Conservation (phyloP, 176 grass and related monocot genomes). For the Paspalum notatum region DNA sequence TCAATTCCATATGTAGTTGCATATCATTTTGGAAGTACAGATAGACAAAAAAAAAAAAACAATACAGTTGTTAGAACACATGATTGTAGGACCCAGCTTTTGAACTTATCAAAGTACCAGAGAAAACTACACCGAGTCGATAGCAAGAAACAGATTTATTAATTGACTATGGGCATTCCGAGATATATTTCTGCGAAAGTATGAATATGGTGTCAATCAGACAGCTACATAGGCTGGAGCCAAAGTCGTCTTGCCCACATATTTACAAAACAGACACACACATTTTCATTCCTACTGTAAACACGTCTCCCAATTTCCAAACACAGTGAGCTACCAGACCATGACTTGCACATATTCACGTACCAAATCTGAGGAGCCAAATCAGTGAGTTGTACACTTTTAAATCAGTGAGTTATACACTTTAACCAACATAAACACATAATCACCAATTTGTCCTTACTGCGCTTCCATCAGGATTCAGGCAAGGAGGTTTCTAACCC, state of each 20-base stretch:
- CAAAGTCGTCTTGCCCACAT: neutral
- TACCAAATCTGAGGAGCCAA: neutral
- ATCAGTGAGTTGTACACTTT: neutral
- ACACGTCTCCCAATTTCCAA: neutral
- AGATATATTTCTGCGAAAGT: neutral
- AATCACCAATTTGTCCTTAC: neutral
- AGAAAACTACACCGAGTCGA: neutral
- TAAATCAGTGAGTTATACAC: neutral
- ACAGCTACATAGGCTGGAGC: neutral
- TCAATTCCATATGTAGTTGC: neutral
- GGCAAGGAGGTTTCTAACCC: neutral
- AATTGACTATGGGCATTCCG: neutral
- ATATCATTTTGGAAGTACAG: slow-evolving; percentile 17
- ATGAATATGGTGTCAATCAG: neutral
- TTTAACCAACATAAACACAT: slow-evolving; percentile 10
- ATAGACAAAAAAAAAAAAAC: neutral
- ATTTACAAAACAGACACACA: slow-evolving; percentile 19
- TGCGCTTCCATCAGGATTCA: neutral
- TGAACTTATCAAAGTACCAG: neutral
- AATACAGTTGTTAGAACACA: neutral
- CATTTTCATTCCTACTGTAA: neutral
- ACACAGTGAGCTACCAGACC: neutral
- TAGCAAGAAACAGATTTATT: neutral
- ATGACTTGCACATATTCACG: neutral
- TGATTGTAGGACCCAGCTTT: neutral